Base-by-base conservation (phyloP, 2,329 filamentous ascomycete genomes). In the Colletotrichum musicola region DNA sequence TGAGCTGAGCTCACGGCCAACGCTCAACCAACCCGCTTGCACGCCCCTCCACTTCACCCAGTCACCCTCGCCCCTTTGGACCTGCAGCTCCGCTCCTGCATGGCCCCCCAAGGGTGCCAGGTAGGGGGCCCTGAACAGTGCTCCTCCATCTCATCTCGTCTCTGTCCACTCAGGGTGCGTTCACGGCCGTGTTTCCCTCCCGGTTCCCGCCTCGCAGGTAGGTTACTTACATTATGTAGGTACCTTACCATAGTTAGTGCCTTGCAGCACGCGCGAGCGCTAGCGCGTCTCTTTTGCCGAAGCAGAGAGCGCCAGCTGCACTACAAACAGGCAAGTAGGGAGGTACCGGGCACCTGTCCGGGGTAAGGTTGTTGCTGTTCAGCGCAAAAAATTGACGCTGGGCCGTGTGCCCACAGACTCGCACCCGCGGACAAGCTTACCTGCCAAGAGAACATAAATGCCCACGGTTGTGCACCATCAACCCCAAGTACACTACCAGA, bases 31-130 rank as follows among this genome's bases (percentile, higher is more conserved):
- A 58, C 46, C 50, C 61, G 54, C 40, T 64, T 63, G 59, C 64
- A 67, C 61, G 3, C 65, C 54, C 40, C 30, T 35, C 30, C 7
- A 35, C 30, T 30, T 35, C 22, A 25, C 22, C 22, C 22, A 25
- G 2, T 25, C 22, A 35, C 30, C 30, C 30, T 35, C 30, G 30
- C 30, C 40, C 49, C 61, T 65, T 65, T 60, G 50, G 55, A 64
- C 40, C 30, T 68, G 62, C 62, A 68, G 62, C 53, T 65, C 65
- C 65, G 65, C 62, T 68, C 42, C 62, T 68, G 65, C 62, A 68
- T 57, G 53, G 64, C 18, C 38, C 59, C 46, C 59, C 46, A 61
- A 47, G 58, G 47, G 49, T 35, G 12, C 30, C 9, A 35, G 30
- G 30, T 35, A 61, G 47, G 49, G 46, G 49, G 46, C 61, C 58